Conservation (phyloP, 768 basidiomycete species). For the Candolleomyces aberdarensis region DNA sequence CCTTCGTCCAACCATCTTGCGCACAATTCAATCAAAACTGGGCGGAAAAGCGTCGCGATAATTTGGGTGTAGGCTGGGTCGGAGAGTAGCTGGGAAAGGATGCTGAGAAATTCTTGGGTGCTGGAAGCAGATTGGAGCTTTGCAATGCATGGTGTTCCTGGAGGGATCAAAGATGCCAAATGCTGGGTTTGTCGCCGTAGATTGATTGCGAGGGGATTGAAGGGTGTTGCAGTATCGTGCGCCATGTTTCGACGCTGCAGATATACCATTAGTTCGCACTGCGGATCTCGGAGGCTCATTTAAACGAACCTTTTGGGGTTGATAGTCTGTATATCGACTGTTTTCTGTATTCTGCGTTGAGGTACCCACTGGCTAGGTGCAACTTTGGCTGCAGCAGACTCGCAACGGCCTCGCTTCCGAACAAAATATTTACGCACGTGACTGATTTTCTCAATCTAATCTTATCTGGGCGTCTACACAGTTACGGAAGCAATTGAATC, state of each 20-base stretch:
- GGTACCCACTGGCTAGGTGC: no score
- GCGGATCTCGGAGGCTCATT: no score
- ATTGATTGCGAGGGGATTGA: conserved; percentile 59
- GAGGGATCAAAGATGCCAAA: conserved; percentile 43
- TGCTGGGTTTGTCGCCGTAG: conserved; percentile 48
- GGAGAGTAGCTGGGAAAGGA: conserved; percentile 58
- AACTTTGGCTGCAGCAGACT: neutral
- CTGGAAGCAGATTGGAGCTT: conserved; percentile 37
- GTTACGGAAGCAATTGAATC: neutral
- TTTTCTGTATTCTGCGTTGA: neutral
- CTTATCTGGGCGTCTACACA: neutral
- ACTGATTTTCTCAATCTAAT: neutral
- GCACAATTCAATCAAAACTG: conserved; percentile 75
- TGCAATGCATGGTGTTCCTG: conserved; percentile 34
- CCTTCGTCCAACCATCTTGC: conserved; percentile 74
- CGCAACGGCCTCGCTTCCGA: neutral
- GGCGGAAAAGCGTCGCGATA: conserved; percentile 68
- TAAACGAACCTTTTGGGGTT: neutral
- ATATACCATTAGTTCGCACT: neutral
- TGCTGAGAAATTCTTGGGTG: conserved; percentile 42
- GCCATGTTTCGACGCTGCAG: conserved; percentile 15
- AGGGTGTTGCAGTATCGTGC: neutral
- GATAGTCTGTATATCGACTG: neutral
- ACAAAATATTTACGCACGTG: conserved; percentile 1
- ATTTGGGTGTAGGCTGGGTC: conserved; percentile 58